Base-by-base conservation (phyloP, 192 early-diverging fungal species). In the Coemansia sp. region DNA sequence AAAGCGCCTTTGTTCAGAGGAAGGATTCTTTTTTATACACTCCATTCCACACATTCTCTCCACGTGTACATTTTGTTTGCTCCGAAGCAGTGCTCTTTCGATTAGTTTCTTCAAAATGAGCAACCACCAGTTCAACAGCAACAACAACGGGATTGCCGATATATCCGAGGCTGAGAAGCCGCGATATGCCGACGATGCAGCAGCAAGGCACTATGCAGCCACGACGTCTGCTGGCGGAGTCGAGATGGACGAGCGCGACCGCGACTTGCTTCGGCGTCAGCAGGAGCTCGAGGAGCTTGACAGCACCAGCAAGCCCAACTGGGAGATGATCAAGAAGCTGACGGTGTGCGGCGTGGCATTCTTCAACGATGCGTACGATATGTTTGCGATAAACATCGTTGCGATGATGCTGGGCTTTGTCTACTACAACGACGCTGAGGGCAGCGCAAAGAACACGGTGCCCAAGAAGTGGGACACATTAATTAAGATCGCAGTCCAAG, bases 311-410 rank as follows among this genome's bases (percentile, higher is more conserved):
- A 85, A 88, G 66, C 82, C 88, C 61, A 66, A 75, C 62, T 90
- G 89, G 90, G 88, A 88, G 70, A 89, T 88, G 77, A 87, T 92
- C 68, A 88, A 89, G 52, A 87, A 88, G 48, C 86, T 87, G 67
- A 82, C 90, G 16, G 86, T 90, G 3, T 87, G 89, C 43, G 90
- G 90, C 63, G 85, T 90, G 30, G 90, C 93, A 70, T 95, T 97
- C 80, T 90, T 95, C 70, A 92, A 92, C 61, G 94, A 98, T 81
- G 89, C 94, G n/a, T 96, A 96, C 75, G 96, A 98, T 85, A 87
- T 94, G 52, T 96, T 96, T 67, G 88, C 94, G 61, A 98, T 98
- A 72, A 91, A 91, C 70, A 84, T 95, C 61, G 90, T 91, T 18
- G 85, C 93, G n/a, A 88, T 92, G 59, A 98, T 98, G 87, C 77